Percentiles rank a stretch among this genome's conserved stretches.
phyloP scores from a whole-genome alignment of 2,329 filamentous ascomycete genomes.

The Verruconis gallopava region DNA sequence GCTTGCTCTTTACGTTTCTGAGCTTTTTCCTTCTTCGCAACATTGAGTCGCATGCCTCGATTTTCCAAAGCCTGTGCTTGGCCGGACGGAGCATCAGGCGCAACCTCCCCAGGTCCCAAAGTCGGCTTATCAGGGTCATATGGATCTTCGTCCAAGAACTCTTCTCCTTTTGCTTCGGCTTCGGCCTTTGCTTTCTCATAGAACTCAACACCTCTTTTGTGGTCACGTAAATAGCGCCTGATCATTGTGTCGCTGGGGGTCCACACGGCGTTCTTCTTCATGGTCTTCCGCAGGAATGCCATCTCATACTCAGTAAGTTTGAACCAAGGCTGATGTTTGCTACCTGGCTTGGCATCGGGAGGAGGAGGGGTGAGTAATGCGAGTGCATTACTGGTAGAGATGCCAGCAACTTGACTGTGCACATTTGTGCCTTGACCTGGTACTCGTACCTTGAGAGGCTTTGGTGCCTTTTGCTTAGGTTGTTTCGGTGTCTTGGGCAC shows the following conservation, averaged over 20 bases:
- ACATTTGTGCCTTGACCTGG: constrained; percentile 40
- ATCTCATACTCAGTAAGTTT: constrained; percentile 55
- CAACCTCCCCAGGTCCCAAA: constrained; percentile 44
- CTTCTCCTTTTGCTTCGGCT: constrained; percentile 51
- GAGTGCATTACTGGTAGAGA: constrained; percentile 49
- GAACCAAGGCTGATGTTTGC: constrained; percentile 49
- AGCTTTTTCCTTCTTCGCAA: constrained; percentile 61
- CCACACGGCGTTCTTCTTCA: constrained; percentile 89
- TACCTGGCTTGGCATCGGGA: constrained; percentile 44
- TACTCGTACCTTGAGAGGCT: constrained; percentile 26
- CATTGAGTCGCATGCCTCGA: constrained; percentile 65
- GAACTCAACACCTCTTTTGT: constrained; percentile 43
- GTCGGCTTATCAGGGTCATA: constrained; percentile 22
- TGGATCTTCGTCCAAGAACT: constrained; percentile 45
- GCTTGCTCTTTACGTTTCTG: constrained; percentile 41
- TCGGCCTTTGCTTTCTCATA: constrained; percentile 46
- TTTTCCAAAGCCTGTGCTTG: constrained; percentile 34
- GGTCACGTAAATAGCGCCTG: constrained; percentile 57
- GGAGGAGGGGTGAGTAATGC: constrained; percentile 47
- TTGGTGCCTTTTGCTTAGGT: constrained; percentile 27
- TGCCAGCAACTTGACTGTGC: constrained; percentile 40
- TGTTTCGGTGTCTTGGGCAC: constrained; percentile 15
- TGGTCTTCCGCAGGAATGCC: constrained; percentile 63
- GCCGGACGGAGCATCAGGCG: constrained; percentile 45
- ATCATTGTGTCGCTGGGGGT: constrained; percentile 79